Conservation (phyloP, 139 green algal genomes). For the Closterium sp. region DNA sequence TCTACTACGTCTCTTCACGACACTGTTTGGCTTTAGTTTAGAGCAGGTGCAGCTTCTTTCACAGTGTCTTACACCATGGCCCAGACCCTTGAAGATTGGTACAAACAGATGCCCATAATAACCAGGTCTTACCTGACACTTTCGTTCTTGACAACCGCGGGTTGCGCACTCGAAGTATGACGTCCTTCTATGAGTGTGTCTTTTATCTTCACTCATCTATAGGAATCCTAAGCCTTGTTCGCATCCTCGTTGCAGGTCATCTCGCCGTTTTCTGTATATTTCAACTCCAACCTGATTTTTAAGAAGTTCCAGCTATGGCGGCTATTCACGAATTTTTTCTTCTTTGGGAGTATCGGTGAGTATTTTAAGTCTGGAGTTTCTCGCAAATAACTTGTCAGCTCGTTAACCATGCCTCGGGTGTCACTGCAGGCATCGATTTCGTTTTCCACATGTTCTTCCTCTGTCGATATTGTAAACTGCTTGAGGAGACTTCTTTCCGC, state of each 20-base stretch:
- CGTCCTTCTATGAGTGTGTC: background rate
- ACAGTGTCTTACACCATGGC: slow-evolving; percentile 19
- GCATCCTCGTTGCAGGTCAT: slow-evolving; percentile 69
- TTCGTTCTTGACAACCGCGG: slow-evolving; percentile 88
- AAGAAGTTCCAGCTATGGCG: slow-evolving; percentile 88
- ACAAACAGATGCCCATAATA: slow-evolving; percentile 87
- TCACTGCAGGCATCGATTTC: slow-evolving; percentile 89
- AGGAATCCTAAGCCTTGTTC: background rate
- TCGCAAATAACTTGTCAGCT: background rate
- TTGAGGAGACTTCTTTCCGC: slow-evolving; percentile 96
- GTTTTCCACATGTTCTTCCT: slow-evolving; percentile 99
- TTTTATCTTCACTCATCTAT: background rate
- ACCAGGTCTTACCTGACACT: slow-evolving; percentile 93
- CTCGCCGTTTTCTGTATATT: slow-evolving; percentile 95
- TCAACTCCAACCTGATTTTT: slow-evolving; percentile 89
- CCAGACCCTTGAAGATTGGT: slow-evolving; percentile 83
- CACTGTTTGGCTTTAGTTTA: too few relatives aligned
- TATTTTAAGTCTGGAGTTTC: background rate
- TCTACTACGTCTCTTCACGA: too few relatives aligned
- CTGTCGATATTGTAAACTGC: slow-evolving; percentile 89
- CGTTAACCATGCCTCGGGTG: slow-evolving; percentile 4
- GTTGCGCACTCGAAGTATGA: slow-evolving; percentile 88
- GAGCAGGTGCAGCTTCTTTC: background rate
- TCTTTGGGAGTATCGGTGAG: slow-evolving; percentile 89
- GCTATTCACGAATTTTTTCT: slow-evolving; percentile 97